These are phyloP conservation scores for Mrakia hoshinonis DNA, from an alignment of 768 basidiomycete species.

Conservation along the genomic window DNA sequence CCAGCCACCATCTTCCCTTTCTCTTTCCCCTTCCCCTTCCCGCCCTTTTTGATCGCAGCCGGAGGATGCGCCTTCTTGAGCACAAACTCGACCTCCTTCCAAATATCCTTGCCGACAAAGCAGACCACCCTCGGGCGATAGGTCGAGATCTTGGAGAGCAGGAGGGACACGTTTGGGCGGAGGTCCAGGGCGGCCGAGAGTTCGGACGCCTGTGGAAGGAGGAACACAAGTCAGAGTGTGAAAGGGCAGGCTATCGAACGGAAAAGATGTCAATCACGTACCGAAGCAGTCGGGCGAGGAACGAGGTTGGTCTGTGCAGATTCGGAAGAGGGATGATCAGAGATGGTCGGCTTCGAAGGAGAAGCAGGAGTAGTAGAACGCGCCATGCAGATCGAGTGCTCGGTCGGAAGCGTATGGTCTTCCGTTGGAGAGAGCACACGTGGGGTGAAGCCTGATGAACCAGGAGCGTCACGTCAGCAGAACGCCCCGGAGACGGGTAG, in stretches of 20 bases:
- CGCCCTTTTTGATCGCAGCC: too few species aligned
- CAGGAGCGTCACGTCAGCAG: neutral
- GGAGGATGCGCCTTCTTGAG: constrained; percentile 20
- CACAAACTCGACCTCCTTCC: constrained; percentile 42
- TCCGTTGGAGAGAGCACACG: constrained; percentile 51
- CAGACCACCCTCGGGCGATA: constrained; percentile 61
- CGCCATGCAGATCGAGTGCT: constrained; percentile 60
- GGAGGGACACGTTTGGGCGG: constrained; percentile 47
- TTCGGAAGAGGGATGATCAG: neutral
- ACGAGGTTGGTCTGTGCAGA: constrained; percentile 62
- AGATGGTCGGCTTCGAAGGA: neutral
- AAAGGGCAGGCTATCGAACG: neutral
- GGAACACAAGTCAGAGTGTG: neutral
- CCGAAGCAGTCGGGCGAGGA: constrained; percentile 59
- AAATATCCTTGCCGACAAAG: constrained; percentile 69
- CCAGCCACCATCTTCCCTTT: neutral
- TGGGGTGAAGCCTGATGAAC: constrained; percentile 51
- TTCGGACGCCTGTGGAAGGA: constrained; percentile 37
- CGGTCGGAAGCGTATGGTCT: constrained; percentile 53
- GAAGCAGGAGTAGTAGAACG: constrained; percentile 33
- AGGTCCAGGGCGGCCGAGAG: constrained; percentile 38
- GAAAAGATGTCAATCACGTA: constrained; percentile 47
- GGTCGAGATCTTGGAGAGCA: constrained; percentile 54
- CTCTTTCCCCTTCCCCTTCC: neutral
- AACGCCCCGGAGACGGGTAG: neutral